A percentile compares a stretch with the other conserved stretches of the same genome.
phyloP scores from a whole-genome alignment of 1,284 basidiomycete genomes.

The Pisolithus thermaeus region DNA sequence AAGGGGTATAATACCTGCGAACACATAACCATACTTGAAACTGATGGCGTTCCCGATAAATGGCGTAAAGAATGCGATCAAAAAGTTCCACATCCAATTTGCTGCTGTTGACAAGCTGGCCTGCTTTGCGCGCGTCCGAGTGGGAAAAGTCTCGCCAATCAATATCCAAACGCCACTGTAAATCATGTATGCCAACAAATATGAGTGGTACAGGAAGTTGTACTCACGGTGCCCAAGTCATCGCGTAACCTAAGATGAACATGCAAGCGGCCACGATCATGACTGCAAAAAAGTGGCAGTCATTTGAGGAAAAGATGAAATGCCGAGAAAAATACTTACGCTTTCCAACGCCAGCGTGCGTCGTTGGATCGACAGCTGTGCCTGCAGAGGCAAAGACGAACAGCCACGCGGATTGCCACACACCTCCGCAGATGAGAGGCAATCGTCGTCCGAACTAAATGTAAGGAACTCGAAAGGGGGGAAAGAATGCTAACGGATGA shows the following conservation, averaged over 20 bases:
- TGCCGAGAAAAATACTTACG: no score
- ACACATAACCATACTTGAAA: no score
- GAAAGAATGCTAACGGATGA: background rate
- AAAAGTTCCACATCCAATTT: conserved; percentile 53
- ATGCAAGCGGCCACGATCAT: conserved; percentile 77
- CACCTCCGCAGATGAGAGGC: no score
- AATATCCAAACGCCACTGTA: conserved; percentile 64
- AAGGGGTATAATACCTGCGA: no score
- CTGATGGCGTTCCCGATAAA: no score
- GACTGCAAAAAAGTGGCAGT: conserved; percentile 30
- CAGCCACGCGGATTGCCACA: no score
- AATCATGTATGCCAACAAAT: background rate
- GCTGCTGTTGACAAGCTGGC: conserved; percentile 64
- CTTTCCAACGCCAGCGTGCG: no score
- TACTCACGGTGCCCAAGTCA: conserved; percentile 61
- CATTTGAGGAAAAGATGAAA: no score
- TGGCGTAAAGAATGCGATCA: no score
- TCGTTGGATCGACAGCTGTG: no score
- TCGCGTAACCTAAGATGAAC: conserved; percentile 75
- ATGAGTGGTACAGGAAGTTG: background rate
- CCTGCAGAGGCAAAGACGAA: no score
- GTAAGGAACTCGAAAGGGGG: background rate
- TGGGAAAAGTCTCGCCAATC: conserved; percentile 74
- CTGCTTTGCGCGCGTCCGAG: conserved; percentile 71
- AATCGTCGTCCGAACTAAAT: no score